Evolutionary conservation across 805 yeast species (phyloP).

Genomic region (Yarrowia bubula): DNA sequence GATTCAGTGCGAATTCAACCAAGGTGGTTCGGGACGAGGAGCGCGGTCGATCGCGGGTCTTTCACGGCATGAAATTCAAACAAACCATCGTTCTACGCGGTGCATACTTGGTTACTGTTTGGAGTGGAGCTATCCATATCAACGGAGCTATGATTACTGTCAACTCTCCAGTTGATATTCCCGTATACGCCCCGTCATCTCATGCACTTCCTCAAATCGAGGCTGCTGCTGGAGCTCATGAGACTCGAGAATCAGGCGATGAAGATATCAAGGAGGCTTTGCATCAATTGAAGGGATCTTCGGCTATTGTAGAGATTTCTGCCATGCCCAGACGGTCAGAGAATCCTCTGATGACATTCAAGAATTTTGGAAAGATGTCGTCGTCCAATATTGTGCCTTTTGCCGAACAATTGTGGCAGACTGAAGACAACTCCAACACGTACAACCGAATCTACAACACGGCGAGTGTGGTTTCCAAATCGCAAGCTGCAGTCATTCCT

Average conservation of each 20-base stretch:
- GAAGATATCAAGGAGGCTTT: background rate
- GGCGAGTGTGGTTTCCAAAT: background rate
- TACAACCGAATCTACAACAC: constrained; percentile 14
- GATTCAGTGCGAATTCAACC: background rate
- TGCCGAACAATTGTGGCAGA: background rate
- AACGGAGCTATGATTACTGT: constrained; percentile 3
- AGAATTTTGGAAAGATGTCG: constrained; percentile 1
- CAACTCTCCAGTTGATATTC: constrained; percentile 4
- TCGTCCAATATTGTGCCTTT: constrained; percentile 14
- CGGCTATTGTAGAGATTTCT: constrained; percentile 12
- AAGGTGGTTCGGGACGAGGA: constrained; percentile 13
- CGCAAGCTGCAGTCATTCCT: background rate
- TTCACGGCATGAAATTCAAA: constrained; percentile 22
- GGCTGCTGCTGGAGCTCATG: constrained; percentile 22
- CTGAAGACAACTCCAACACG: background rate
- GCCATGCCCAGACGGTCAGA: constrained; percentile 1
- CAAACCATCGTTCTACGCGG: constrained; percentile 11
- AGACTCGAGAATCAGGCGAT: background rate
- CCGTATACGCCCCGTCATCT: constrained; percentile 9
- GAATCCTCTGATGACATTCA: background rate
- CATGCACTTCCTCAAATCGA: constrained; percentile 13
- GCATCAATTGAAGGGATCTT: background rate
- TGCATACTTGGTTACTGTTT: constrained; percentile 10
- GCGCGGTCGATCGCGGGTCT: background rate
- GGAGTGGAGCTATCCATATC: constrained; percentile 16